Percentiles rank a stretch among this genome's conserved stretches.
These are phyloP conservation scores for Intubia oerlemansii DNA, from an alignment of 2,329 filamentous ascomycete genomes.

Conservation along the genomic window DNA sequence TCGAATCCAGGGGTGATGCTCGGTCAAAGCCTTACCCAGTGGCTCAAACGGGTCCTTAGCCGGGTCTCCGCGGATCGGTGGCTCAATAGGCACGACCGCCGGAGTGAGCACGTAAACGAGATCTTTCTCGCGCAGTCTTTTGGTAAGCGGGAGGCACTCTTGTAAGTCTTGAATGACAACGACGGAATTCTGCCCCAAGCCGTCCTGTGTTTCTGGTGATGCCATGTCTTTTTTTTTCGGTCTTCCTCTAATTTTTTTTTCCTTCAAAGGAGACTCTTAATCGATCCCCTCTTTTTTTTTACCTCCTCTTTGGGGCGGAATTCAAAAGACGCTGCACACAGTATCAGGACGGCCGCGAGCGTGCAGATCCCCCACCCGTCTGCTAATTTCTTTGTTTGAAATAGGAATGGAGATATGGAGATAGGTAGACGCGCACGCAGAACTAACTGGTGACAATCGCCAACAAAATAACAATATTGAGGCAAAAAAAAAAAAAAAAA, in stretches of 20 bases:
- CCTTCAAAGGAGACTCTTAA: slow-evolving; percentile 1
- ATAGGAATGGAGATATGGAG: background rate
- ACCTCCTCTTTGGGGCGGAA: background rate
- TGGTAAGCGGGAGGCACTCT: slow-evolving; percentile 24
- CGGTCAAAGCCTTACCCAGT: slow-evolving; percentile 40
- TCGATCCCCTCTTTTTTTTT: slow-evolving; percentile 3
- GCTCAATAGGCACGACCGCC: no score
- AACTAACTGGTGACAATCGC: no score
- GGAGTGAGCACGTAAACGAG: slow-evolving; percentile 42
- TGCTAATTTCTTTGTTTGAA: background rate
- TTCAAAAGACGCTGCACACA: no score
- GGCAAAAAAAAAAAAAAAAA: no score
- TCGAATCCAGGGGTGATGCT: slow-evolving; percentile 36
- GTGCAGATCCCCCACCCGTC: no score
- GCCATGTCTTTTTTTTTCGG: slow-evolving; percentile 5
- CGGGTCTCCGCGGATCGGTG: background rate
- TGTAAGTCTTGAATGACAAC: slow-evolving; percentile 20
- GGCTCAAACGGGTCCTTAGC: slow-evolving; percentile 45
- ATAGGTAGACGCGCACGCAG: no score
- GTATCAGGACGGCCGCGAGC: no score
- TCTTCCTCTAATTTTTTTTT: no score
- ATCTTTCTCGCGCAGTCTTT: slow-evolving; percentile 23
- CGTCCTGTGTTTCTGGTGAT: slow-evolving; percentile 8
- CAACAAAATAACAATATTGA: no score
- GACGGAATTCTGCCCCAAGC: slow-evolving; percentile 7